Conservation (phyloP, 805 yeast genomes). For the Candida sanyiensis region DNA sequence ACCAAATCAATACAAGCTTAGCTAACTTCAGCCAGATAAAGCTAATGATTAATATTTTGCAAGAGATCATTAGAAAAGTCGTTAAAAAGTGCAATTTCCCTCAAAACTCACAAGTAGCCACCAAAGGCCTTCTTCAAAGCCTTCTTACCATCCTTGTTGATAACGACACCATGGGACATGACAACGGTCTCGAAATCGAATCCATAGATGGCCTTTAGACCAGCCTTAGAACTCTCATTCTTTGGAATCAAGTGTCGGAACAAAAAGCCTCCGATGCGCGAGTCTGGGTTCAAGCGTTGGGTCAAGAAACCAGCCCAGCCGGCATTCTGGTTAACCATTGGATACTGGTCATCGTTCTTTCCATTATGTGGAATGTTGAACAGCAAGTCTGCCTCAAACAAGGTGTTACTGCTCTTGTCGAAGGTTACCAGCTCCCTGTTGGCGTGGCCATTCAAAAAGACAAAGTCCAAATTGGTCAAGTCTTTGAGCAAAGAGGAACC, state of each 20-base stretch:
- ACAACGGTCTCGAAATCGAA: slow-evolving; percentile 48
- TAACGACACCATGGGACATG: slow-evolving; percentile 55
- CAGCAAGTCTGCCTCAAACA: slow-evolving; percentile 56
- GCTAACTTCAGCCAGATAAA: no score
- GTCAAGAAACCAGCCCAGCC: slow-evolving; percentile 39
- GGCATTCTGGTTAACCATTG: slow-evolving; percentile 35
- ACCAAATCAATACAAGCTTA: no score
- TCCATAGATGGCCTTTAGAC: slow-evolving; percentile 17
- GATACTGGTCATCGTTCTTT: slow-evolving; percentile 47
- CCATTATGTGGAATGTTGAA: slow-evolving; percentile 49
- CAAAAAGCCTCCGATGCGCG: slow-evolving; percentile 32
- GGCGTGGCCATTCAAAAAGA: slow-evolving; percentile 48
- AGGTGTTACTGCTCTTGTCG: slow-evolving; percentile 41
- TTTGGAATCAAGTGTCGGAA: slow-evolving; percentile 24
- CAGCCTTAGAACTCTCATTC: slow-evolving; percentile 15
- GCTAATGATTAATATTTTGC: no score
- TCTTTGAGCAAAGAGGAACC: slow-evolving; percentile 33
- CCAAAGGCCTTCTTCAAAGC: slow-evolving; percentile 22
- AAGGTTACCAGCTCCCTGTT: slow-evolving; percentile 54
- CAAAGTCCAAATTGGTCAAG: slow-evolving; percentile 46
- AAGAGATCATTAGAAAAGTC: no score
- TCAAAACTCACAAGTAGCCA: slow-evolving; percentile 9
- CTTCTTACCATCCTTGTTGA: slow-evolving; percentile 35
- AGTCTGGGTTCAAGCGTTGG: slow-evolving; percentile 37
- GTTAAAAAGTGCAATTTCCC: not conserved